Percentiles rank a stretch among this genome's conserved stretches.
Evolutionary conservation across 257 asterid genomes (phyloP).

Genomic region (Plectranthus barbatus): DNA sequence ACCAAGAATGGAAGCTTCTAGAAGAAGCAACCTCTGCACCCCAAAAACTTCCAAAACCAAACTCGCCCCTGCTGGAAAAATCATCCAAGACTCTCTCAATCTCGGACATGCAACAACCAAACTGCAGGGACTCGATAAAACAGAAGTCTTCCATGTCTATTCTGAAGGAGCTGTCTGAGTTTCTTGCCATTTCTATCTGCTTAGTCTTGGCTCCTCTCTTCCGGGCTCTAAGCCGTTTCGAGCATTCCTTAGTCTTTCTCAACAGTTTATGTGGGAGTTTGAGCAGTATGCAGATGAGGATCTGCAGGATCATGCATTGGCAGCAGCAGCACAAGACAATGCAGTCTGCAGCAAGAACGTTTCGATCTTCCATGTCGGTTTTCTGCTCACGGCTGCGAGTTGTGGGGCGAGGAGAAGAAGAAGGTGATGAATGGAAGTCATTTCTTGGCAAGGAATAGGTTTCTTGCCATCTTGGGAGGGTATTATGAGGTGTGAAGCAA

Average conservation of each 20-base stretch:
- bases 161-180: slow-evolving; percentile 27
- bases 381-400: neutral
- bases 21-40: slow-evolving; percentile 27
- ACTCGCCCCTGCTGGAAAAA: slow-evolving; percentile 55
- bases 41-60: slow-evolving; percentile 85
- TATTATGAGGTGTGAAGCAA: slow-evolving; percentile 80
- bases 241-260: slow-evolving; percentile 33
- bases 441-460: slow-evolving; percentile 36
- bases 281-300: slow-evolving; percentile 50
- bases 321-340: slow-evolving; percentile 78
- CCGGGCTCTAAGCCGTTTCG: slow-evolving; percentile 30
- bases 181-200: slow-evolving; percentile 19
- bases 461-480: slow-evolving; percentile 40
- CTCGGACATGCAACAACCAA: slow-evolving; percentile 53
- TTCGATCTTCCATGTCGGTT: slow-evolving; percentile 51
- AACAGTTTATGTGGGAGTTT: slow-evolving; percentile 50
- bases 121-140: slow-evolving; percentile 15
- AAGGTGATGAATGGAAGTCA: slow-evolving; percentile 28
- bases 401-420: slow-evolving; percentile 15
- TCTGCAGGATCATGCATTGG: slow-evolving; percentile 66
- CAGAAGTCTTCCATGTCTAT: slow-evolving; percentile 8
- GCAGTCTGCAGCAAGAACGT: slow-evolving; percentile 70
- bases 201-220: slow-evolving; percentile 21
- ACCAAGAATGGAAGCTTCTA: slow-evolving; percentile 31
- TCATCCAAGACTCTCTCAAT: slow-evolving; percentile 63